These are phyloP conservation scores for Sporothrix pseudoabietina DNA, from an alignment of 2,329 filamentous ascomycete species.

Conservation along the genomic window DNA sequence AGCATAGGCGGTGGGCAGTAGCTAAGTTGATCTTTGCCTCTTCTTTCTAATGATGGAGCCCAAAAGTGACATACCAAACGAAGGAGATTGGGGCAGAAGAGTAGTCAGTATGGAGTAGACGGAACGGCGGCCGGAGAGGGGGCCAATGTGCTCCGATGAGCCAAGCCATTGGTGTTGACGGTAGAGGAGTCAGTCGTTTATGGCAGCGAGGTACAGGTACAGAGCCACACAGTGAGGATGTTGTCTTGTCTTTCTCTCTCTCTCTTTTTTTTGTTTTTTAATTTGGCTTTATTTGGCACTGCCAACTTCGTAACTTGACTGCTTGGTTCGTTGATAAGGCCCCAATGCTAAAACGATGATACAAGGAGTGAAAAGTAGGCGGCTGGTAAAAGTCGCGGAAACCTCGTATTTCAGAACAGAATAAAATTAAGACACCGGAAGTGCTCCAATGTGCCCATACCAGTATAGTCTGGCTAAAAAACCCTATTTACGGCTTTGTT, in stretches of 20 bases:
- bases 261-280: neutral
- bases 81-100: neutral
- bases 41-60: neutral
- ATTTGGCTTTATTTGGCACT: neutral
- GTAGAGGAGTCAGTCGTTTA: neutral
- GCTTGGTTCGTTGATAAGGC: neutral
- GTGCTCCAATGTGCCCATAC: neutral
- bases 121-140: neutral
- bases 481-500: neutral
- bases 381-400: neutral
- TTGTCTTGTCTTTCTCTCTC: neutral
- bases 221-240: neutral
- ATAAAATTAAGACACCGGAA: neutral
- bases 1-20: neutral
- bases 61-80: neutral
- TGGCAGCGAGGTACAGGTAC: neutral
- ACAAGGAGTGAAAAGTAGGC: neutral
- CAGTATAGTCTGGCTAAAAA: neutral
- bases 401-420: conserved; percentile 24
- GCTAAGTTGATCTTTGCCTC: neutral
- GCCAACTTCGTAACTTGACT: neutral
- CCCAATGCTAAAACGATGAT: neutral
- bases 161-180: neutral
- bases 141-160: neutral
- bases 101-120: too few species aligned